A percentile compares a stretch with the other conserved stretches of the same genome.
Conservation (phyloP, 2,329 filamentous ascomycete species). For the Mycosphaerella arachidis region DNA sequence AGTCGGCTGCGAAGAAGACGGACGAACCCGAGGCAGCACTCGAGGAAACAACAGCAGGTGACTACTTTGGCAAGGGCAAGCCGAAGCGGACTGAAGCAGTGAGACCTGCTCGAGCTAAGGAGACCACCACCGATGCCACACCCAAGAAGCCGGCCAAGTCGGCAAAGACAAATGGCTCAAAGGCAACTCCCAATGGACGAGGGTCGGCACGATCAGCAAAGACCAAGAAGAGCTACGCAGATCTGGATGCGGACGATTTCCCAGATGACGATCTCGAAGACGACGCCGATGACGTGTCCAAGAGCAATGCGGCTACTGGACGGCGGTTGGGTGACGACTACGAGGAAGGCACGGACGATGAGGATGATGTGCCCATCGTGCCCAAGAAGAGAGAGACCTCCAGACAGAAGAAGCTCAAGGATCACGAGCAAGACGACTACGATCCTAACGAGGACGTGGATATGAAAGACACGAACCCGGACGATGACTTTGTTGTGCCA, state of each 20-base stretch:
- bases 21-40: constrained; percentile 23
- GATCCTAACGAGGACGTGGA: constrained; percentile 46
- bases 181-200: constrained; percentile 35
- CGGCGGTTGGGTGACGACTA: constrained; percentile 62
- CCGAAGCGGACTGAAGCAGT: constrained; percentile 45
- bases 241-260: constrained; percentile 34
- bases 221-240: constrained; percentile 39
- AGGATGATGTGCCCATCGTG: constrained; percentile 62
- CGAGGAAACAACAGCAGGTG: constrained; percentile 57
- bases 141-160: constrained; percentile 36
- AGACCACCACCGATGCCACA: constrained; percentile 6
- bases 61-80: constrained; percentile 58
- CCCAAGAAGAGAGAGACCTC: constrained; percentile 36
- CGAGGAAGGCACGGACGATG: constrained; percentile 58
- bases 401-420: constrained; percentile 32
- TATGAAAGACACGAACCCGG: constrained; percentile 49
- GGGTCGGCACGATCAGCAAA: constrained; percentile 37
- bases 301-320: constrained; percentile 62
- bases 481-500: constrained; percentile 44
- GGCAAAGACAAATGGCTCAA: constrained; percentile 31
- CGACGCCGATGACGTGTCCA: constrained; percentile 78
- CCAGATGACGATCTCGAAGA: constrained; percentile 39
- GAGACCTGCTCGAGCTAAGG: constrained; percentile 23
- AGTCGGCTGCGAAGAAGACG: constrained; percentile 51
- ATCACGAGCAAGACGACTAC: constrained; percentile 37